phyloP scores from a whole-genome alignment of 1,139 yeast species.

The Chernovozyma aurita region DNA sequence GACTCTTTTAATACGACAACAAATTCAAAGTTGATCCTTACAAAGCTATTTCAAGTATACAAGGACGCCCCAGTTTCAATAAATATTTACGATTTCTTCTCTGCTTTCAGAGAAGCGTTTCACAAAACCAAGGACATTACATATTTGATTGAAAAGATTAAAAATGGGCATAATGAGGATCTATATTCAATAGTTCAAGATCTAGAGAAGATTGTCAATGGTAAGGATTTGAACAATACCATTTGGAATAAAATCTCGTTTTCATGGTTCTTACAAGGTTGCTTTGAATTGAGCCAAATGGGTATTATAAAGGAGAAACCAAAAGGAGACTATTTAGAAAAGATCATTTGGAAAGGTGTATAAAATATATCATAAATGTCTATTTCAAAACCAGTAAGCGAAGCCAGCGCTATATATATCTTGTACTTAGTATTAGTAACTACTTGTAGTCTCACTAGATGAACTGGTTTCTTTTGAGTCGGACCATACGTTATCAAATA shows the following conservation, averaged over 20 bases:
- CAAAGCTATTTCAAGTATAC: conserved; percentile 61
- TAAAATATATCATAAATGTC: too few species aligned
- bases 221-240: conserved; percentile 17
- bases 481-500: too few species aligned
- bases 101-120: conserved; percentile 61
- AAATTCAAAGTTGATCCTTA: conserved; percentile 43
- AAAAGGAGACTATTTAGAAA: conserved; percentile 43
- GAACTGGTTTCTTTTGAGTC: too few species aligned
- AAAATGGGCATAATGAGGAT: conserved; percentile 1
- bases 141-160: conserved; percentile 21
- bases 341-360: conserved; percentile 41
- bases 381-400: too few species aligned
- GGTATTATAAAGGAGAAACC: conserved; percentile 41
- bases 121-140: conserved; percentile 32
- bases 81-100: conserved; percentile 73
- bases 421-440: neutral
- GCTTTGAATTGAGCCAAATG: conserved; percentile 36
- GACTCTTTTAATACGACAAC: conserved; percentile 10
- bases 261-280: conserved; percentile 41
- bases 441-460: too few species aligned
- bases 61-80: conserved; percentile 76
- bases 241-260: conserved; percentile 41
- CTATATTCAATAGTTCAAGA: conserved; percentile 12
- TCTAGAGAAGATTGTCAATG: conserved; percentile 2
- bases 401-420: too few species aligned